Evolutionary conservation across 2,329 filamentous ascomycete genomes (phyloP).

Genomic region (Phaeoacremonium minimum): DNA sequence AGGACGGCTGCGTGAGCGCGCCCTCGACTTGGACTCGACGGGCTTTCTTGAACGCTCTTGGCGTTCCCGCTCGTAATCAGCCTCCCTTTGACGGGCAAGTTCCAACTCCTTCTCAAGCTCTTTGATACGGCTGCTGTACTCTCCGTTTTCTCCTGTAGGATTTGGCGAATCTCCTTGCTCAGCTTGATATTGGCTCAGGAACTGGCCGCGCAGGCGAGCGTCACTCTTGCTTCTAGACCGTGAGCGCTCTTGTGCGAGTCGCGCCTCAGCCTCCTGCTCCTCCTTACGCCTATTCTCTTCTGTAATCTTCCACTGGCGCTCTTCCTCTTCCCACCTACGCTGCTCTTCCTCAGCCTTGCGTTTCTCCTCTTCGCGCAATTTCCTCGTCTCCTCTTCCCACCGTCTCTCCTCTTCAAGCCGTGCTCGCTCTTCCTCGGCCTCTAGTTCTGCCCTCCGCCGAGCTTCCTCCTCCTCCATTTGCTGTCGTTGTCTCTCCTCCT

Average conservation of each 20-base stretch:
- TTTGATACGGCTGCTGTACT: constrained; percentile 65
- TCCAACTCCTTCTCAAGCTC: constrained; percentile 74
- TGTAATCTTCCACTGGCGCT: constrained; percentile 70
- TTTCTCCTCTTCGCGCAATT: constrained; percentile 55
- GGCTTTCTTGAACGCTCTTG: constrained; percentile 41
- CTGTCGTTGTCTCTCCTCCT: constrained; percentile 53
- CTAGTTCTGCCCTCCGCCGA: constrained; percentile 38
- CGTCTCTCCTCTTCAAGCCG: constrained; percentile 59
- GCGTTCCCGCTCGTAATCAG: constrained; percentile 57
- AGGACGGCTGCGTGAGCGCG: constrained; percentile 35
- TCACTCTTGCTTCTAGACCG: constrained; percentile 58
- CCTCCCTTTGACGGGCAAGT: constrained; percentile 56
- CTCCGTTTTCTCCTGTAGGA: constrained; percentile 29
- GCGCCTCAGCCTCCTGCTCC: constrained; percentile 68
- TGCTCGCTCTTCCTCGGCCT: constrained; percentile 58
- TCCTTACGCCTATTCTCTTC: constrained; percentile 63
- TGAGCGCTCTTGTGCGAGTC: constrained; percentile 62
- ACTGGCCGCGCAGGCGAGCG: constrained; percentile 72
- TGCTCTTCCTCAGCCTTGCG: constrained; percentile 62
- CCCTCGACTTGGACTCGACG: constrained; percentile 18
- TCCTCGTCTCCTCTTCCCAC: constrained; percentile 63
- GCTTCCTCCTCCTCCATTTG: constrained; percentile 50
- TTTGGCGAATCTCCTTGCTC: constrained; percentile 48
- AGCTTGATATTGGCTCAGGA: constrained; percentile 79
- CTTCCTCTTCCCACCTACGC: constrained; percentile 72